Base-by-base conservation (phyloP, 2,329 filamentous ascomycete species). In the Calycina marina region DNA sequence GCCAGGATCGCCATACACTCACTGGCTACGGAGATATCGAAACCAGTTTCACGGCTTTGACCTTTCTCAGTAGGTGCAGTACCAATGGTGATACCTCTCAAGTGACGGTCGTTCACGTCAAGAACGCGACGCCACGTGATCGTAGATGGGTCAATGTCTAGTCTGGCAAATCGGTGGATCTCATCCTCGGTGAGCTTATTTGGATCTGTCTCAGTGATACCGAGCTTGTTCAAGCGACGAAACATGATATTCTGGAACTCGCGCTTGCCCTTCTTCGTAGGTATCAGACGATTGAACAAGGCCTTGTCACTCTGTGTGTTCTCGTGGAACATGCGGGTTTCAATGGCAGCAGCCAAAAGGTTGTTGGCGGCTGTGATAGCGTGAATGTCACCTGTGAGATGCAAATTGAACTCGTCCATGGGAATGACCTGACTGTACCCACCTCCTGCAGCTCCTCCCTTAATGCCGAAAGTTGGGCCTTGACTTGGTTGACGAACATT, bases 401-500 rank as follows among this genome's bases (percentile, higher is more conserved):
- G 90, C 52, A 98, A 65, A 60, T 98, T 98, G 66, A 98, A 98
- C 58, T 98, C 90, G 49, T 98, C 90, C 90, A 98, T 98, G 37
- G 90, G 90, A 49, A 98, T 96, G 52, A 98, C 90, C 57, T 98
- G 90, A 56, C 84, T 93, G 71, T 96, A 98, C 24, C 90, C 90
- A 56, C 90, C 90, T 50, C 90, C 90, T 35, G 90, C 90, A 38
- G 90, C 90, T 50, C 90, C 90, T 41, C 90, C 90, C 67, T 98
- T 98, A 68, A 98, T 96, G 50, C 90, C 90, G 55, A 98, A 98
- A 0, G 90, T 98, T 35, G 90, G 90, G 4, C 90, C 90, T 62
- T 96, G 90, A 49, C 84, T 93, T 31, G 90, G 90, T 56, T 98
- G 90, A 39, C 90, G 76, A 31, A 98, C 90, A 54, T 98, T 96